Evolutionary conservation across 306 rosid genomes (phyloP).

Genomic region (Cucurbita ficifolia): DNA sequence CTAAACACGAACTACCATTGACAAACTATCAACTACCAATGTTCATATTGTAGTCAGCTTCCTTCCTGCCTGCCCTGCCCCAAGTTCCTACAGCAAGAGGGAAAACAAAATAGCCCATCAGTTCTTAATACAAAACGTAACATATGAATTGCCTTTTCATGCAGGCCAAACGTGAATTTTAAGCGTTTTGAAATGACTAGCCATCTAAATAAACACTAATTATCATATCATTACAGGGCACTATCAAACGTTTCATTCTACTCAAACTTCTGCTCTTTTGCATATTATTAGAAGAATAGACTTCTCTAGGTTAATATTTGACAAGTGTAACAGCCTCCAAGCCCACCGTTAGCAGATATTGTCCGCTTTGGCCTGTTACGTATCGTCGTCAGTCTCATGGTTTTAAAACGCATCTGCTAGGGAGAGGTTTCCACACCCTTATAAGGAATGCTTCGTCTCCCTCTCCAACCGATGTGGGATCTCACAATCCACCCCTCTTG

Average conservation of each 20-base stretch:
- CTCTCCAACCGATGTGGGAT: no score
- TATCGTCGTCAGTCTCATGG: no score
- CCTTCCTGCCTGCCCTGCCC: constrained; percentile 16
- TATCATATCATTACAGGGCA: background rate
- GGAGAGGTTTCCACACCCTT: no score
- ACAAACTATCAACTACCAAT: constrained; percentile 11
- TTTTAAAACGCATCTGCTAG: no score
- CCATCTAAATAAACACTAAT: no score
- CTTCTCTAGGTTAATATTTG: background rate
- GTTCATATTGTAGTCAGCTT: constrained; percentile 21
- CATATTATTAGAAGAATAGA: background rate
- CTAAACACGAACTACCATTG: background rate
- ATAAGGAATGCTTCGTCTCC: no score
- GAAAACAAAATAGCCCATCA: background rate
- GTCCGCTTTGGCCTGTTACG: no score
- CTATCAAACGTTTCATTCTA: background rate
- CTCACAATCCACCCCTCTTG: no score
- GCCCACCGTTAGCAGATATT: no score
- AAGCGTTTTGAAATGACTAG: background rate
- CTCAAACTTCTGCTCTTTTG: background rate
- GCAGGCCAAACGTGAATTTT: background rate
- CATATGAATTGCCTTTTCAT: background rate
- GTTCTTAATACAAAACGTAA: background rate
- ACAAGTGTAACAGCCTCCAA: no score
- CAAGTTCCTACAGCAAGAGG: constrained; percentile 16